Conservation (phyloP, 495 filamentous ascomycete species). For the Lindgomyces ingoldianus region DNA sequence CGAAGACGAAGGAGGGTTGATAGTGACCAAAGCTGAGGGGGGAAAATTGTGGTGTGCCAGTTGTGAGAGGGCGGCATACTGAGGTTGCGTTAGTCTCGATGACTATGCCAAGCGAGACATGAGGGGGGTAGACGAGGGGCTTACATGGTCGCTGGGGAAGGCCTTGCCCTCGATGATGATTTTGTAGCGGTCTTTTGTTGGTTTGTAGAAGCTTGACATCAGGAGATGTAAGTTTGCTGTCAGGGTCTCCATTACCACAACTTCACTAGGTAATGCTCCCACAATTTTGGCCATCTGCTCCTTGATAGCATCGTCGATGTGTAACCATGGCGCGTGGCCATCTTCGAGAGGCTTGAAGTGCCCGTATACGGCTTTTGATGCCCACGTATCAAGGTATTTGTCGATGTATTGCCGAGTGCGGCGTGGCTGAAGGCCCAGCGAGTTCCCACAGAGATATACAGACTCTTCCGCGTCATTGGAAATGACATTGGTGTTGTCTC, state of each 20-base stretch:
- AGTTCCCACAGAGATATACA: slow-evolving; percentile 97
- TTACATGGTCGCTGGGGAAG: slow-evolving; percentile 75
- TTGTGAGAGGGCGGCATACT: slow-evolving; percentile 34
- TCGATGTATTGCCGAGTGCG: slow-evolving; percentile 68
- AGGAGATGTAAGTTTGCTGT: slow-evolving; percentile 90
- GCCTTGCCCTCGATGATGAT: slow-evolving; percentile 93
- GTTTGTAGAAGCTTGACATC: slow-evolving; percentile 89
- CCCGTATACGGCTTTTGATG: slow-evolving; percentile 86
- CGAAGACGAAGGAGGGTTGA: slow-evolving; percentile 18
- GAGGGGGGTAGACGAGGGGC: not conserved
- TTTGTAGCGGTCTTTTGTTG: slow-evolving; percentile 73
- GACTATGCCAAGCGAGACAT: not conserved
- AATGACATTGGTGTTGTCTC: not conserved
- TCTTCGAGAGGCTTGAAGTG: slow-evolving; percentile 85
- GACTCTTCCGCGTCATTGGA: slow-evolving; percentile 45
- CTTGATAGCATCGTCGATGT: slow-evolving; percentile 72
- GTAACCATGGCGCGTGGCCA: slow-evolving; percentile 75
- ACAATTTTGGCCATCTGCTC: slow-evolving; percentile 79
- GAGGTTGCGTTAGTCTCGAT: slow-evolving; percentile 21
- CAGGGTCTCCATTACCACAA: slow-evolving; percentile 90
- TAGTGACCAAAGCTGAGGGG: slow-evolving; percentile 22
- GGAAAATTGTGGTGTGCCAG: slow-evolving; percentile 34
- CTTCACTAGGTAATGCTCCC: slow-evolving; percentile 76
- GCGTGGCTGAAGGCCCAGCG: slow-evolving; percentile 84
- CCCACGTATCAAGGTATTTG: slow-evolving; percentile 83